Evolutionary conservation across 805 yeast genomes (phyloP), one percentile per base, ranked within the genome.

Genomic region (Lipomyces kockii): DNA sequence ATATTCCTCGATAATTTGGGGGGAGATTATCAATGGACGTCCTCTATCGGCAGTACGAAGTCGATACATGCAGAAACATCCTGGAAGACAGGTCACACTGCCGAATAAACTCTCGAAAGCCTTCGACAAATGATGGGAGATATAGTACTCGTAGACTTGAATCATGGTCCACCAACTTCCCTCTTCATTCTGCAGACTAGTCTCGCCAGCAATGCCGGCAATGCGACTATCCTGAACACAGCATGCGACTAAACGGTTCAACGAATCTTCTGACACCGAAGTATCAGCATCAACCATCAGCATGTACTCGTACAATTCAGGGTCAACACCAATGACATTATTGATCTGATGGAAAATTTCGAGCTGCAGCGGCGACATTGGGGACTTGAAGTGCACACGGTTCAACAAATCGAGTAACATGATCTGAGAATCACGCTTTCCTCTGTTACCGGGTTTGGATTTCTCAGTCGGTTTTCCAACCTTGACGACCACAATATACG

Each of bases 221-320:
- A 86, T 80, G 69, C 74, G 70, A n/a, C 86, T 84, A 72, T 86
- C 89, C 68, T 83, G 83, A n/a, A 84, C 82, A 81, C 87, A 84
- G 67, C 84, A 84, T 1, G 88, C 87, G 27, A 83, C 83, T 81
- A 86, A 80, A 64, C 86, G 83, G 55, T 86, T 85, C 67, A 86
- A 74, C 37, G 86, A 80, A 71, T 86, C 88, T 0, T 84, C 85
- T 62, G 75, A 78, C 8, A 85, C 87, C 70, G 79, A 80, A 1
- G 89, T 85, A 75, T 86, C 89, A n/a, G 89, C 89, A 76, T 86
- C 89, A 17, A 86, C 87, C 83, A 86, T 85, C 68, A 86, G 75
- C 20, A 84, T 75, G 65, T 82, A 81, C 73, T 86, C 89, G 73
- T 86, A 86, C 52, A 84, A 78, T 72, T 86, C 89, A 0, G 88